phyloP scores from a whole-genome alignment of 768 basidiomycete genomes.

The Lepiota venenata region DNA sequence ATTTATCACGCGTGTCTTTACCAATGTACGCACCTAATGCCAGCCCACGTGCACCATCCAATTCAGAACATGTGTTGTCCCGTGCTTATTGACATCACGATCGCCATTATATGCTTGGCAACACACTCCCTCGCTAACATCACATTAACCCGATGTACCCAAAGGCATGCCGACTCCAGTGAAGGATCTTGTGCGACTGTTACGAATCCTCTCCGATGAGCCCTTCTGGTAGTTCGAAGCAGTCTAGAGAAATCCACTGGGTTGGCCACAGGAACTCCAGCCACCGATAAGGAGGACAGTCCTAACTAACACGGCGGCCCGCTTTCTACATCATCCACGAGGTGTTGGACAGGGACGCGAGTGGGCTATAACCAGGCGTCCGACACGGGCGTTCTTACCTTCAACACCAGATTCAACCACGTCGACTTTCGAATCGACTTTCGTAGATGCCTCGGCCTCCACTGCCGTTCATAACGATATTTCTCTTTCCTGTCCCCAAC shows the following conservation, averaged over 20 bases:
- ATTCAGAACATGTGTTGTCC: constrained; percentile 3
- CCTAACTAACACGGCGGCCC: constrained; percentile 20
- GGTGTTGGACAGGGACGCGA: not conserved
- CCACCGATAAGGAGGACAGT: not conserved
- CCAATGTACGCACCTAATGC: not conserved
- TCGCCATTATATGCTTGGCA: not conserved
- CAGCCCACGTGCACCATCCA: not conserved
- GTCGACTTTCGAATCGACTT: not conserved
- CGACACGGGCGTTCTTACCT: not conserved
- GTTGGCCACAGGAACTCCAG: not conserved
- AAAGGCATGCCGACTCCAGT: constrained; percentile 24
- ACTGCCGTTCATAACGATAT: not conserved
- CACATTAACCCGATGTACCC: constrained; percentile 10
- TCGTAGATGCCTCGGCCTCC: not conserved
- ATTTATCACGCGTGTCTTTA: no score
- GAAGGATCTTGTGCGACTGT: constrained; percentile 30
- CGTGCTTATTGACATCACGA: constrained; percentile 4
- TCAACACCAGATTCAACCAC: not conserved
- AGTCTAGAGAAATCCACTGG: not conserved
- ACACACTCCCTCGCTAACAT: not conserved
- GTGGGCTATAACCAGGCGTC: not conserved
- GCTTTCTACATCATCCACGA: constrained; percentile 19
- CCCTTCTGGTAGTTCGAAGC: not conserved
- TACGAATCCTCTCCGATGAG: constrained; percentile 23
- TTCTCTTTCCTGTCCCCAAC: not conserved